Base-by-base conservation (phyloP, 306 rosid genomes). In the Gillenia trifoliata region DNA sequence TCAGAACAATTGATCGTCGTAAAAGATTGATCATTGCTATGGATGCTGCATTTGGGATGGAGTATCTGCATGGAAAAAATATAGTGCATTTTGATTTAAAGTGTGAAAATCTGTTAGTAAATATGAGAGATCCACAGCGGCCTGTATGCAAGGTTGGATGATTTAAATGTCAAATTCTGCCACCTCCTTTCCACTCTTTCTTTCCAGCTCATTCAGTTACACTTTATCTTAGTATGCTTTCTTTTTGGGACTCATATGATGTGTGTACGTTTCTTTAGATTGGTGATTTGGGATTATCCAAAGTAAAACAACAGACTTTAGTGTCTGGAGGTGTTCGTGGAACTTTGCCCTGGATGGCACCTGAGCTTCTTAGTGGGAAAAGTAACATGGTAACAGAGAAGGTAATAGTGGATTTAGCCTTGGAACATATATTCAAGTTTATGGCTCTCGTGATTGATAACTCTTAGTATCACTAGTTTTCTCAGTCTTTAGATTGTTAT, bases 11-110 rank as follows among this genome's bases (percentile, higher is more conserved):
- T 60, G 99, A 95, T 83, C 98, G 99, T 71, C 97, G 99, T 11
- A 95, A 95, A 84, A 87, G 99, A 82, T 91, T 95, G 72, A 95
- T 95, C 83, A 95, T 95, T 73, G 97, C 96, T 26, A 92, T 92
- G 99, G 99, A 95, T 89, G 96, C 99, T 84, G 96, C 99, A 77
- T 92, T 95, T 80, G 99, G 99, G 75, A 95, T 95, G 99, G 99
- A 95, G 82, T 95, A 95, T 83, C 83, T 95, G 88, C 99, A 95
- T 75, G 98, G 89, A 68, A 95, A 92, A 89, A 85, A 89, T 79
- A 89, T 95, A 75, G 99, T 95, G 38, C 99, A 95, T 89, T 95
- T 95, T 86, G 99, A 95, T 88, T 86, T 95, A 88, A 95, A 94
- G 80, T 95, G 98, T 63, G 99, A 92, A 86, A 95, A 95, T 87